Evolutionary conservation across 495 filamentous ascomycete genomes (phyloP), one percentile per base, ranked within the genome.

Genomic region (Aspergillus sclerotioniger): DNA sequence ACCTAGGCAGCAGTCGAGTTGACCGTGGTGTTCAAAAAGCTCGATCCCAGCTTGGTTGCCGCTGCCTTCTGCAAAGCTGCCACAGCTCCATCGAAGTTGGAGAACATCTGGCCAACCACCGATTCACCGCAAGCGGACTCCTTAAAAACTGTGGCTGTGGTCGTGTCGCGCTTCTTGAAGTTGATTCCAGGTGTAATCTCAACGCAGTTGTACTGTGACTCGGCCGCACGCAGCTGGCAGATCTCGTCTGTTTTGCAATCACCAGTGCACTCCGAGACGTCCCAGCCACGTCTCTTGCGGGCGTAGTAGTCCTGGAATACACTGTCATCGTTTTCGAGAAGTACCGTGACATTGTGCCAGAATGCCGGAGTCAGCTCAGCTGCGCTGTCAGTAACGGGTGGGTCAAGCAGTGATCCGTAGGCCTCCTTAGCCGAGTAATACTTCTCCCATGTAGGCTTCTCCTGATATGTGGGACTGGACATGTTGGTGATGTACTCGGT

Each of bases 341-440:
- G 61, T 1, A 62, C 74, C 5, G 82, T 84, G 20, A 84, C 76
- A 62, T 82, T 78, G 62, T 84, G 81, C 82, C 82, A 84, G 70
- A 84, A 84, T 8, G 78, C 79, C 0, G 81, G 76, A 0, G 76
- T 78, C 6, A 84, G 70, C 52, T 84, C 82, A 16, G 65, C 71
- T 2, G 46, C 37, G 0, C 65, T 28, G 31, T 70, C 67, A 0
- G 65, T 68, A 4, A 76, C 51, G 0, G 78, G 72, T 13, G 78
- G 72, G n/a, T 46, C 59, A 39, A 82, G 53, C 0, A 75, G 66
- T 8, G 72, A 57, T 21, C 47, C 47, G 25, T 50, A 50, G 47
- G 47, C 28, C 7, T 50, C 47, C 47, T 50, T 50, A 25, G 31
- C 47, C 10, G 47, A 50, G 25, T 50, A 50, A 28, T 50, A 50